Percentiles rank a stretch among this genome's conserved stretches.
Conservation (phyloP, 345 rosid species). For the Boechera retrofracta region DNA sequence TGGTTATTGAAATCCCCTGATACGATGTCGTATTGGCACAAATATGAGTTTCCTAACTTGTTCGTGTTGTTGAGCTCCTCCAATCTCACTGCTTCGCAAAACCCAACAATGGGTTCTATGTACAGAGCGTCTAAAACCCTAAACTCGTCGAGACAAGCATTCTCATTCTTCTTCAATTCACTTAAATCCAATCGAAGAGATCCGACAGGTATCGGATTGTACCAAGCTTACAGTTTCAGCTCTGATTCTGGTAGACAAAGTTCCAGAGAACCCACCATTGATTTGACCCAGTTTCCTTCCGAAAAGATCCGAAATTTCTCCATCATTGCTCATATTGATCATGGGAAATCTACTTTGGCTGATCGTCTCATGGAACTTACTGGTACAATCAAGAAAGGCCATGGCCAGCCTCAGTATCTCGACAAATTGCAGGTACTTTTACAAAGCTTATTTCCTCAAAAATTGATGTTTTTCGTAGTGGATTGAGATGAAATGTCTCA, state of each 20-base stretch:
- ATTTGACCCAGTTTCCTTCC: slow-evolving; percentile 70
- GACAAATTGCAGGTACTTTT: slow-evolving; percentile 79
- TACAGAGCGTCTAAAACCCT: slow-evolving; percentile 62
- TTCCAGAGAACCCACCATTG: slow-evolving; percentile 50
- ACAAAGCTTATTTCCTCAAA: background rate
- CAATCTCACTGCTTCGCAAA: slow-evolving; percentile 37
- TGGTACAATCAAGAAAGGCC: slow-evolving; percentile 89
- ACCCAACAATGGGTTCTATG: slow-evolving; percentile 64
- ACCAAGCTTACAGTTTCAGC: slow-evolving; percentile 56
- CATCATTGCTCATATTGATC: slow-evolving; percentile 94
- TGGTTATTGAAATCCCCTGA: background rate
- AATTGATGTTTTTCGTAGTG: background rate
- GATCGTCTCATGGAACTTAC: slow-evolving; percentile 99
- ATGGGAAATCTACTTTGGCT: slow-evolving; percentile 94
- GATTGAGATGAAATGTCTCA: background rate
- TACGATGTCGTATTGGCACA: slow-evolving; percentile 15
- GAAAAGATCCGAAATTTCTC: slow-evolving; percentile 94
- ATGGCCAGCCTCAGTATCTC: slow-evolving; percentile 97
- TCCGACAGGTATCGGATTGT: slow-evolving; percentile 29
- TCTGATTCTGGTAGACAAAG: slow-evolving; percentile 59
- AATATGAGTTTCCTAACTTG: slow-evolving; percentile 8
- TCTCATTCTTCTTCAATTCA: slow-evolving; percentile 12
- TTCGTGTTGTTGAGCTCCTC: slow-evolving; percentile 13
- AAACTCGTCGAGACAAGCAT: slow-evolving; percentile 44
- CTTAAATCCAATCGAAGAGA: slow-evolving; percentile 28